Evolutionary conservation across 495 filamentous ascomycete species (phyloP), one percentile per base, ranked within the genome.

Genomic region (Trichoderma virens): DNA sequence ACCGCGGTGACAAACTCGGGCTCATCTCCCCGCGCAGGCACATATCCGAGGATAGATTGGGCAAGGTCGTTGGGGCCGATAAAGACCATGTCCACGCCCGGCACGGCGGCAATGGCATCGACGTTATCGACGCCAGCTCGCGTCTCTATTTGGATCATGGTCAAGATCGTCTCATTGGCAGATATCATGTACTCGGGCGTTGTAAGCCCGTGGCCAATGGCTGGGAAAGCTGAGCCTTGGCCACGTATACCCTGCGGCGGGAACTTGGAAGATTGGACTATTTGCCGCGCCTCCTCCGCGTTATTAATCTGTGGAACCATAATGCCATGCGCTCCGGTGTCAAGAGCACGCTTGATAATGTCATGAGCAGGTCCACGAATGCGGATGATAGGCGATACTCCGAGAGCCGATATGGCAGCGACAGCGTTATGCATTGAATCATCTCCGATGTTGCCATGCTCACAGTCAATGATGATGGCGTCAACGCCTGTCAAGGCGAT

Each of bases 371-470:
- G 70, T 31, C 71, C 80, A 60, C 78, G 69, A 43, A 83, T 73
- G 41, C 79, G 69, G 38, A 83, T 79, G 28, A 83, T 68, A 0
- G 81, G 81, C 30, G 77, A 79, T 5, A 79, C 77, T 31, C 79
- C 82, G 65, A 74, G 67, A 0, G 68, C 68, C 23, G 80, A 76
- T 66, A 80, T 80, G 2, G 80, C 78, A 35, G 34, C 34, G 34
- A 86, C 84, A 34, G 83, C 76, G 67, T 86, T 83, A 67, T 87
- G 85, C 85, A 87, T 86, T n/a, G 75, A 72, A 61, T 78, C 80
- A 69, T 87, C 84, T 68, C 69, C 70, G 28, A 75, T 73, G 60
- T 77, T 59, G 31, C 67, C 67, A 43, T 68, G 67, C 47, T 68
- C 67, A 30, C 67, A 68, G 2, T 68, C 73, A 38, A 74, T 73